These are phyloP conservation scores for Phytophthora sansomeana DNA, from an alignment of 352 stramenopile genomes.

Conservation along the genomic window DNA sequence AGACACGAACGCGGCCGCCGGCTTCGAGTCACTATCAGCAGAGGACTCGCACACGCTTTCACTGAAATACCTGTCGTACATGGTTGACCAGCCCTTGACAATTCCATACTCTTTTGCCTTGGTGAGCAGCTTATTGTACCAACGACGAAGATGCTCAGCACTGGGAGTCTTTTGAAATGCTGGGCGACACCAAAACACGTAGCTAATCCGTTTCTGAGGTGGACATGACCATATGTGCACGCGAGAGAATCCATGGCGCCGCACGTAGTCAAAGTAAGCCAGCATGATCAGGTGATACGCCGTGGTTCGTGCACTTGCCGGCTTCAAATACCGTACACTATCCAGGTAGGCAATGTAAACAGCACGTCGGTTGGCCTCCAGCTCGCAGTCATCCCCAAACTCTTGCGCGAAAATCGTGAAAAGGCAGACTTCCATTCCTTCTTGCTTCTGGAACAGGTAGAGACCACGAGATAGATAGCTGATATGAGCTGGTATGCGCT, in stretches of 20 bases:
- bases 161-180: conserved; percentile 95
- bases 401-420: conserved; percentile 97
- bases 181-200: conserved; percentile 98
- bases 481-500: conserved; percentile 68
- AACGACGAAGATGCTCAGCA: conserved; percentile 92
- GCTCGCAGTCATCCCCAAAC: conserved; percentile 75
- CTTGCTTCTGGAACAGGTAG: conserved; percentile 96
- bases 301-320: conserved; percentile 82
- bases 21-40: conserved; percentile 10
- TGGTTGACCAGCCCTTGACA: conserved; percentile 69
- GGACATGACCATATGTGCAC: conserved; percentile 98
- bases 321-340: conserved; percentile 85
- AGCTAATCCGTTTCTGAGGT: conserved; percentile 95
- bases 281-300: conserved; percentile 97
- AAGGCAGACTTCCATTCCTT: conserved; percentile 96
- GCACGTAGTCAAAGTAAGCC: conserved; percentile 96
- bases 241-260: conserved; percentile 93
- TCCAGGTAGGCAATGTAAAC: conserved; percentile 91
- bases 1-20: conserved; percentile 30
- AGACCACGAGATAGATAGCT: conserved; percentile 92
- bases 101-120: conserved; percentile 72
- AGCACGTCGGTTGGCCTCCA: conserved; percentile 77
- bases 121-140: conserved; percentile 93
- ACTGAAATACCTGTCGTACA: conserved; percentile 77
- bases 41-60: conserved; percentile 21